Evolutionary conservation across 2,329 filamentous ascomycete species (phyloP), one percentile per base, ranked within the genome.

Genomic region (Aureobasidium sp.): DNA sequence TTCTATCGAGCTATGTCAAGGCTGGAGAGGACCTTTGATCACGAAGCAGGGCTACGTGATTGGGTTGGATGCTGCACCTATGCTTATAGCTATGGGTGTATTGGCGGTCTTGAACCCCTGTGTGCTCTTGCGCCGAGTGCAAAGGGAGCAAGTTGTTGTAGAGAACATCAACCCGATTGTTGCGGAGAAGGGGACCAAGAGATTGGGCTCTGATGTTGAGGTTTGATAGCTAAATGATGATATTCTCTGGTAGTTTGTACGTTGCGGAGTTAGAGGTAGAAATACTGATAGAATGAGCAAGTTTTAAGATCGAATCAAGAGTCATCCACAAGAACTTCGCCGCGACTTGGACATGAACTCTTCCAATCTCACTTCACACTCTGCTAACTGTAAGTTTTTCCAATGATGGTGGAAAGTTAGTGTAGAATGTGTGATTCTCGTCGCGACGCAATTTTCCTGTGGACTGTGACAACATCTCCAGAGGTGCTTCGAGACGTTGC

Each of bases 1-100:
- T 8, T 64, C 60, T 29, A 40, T 64, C 48, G 60, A 64, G 29
- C 16, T 64, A 7, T 64, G 60, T 31, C 60, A 64, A 29, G 60
- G 60, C 8, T 64, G 60, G 60, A 64, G 50, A 8, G 60, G 50
- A 11, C 38, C 38, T 4, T 42, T 64, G 16, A 64, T 64, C 15
- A 64, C 40, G 5, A 15, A 55, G n/a, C 38, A 64, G 18, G 60
- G 48, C 18, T 64, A 64, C 53, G 50, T 64, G 15, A 48, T 64
- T 29, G 60, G 60, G 9, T 18, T 64, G 38, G 60, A 64, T 29
- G 60, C 60, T 5, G 50, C 42, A 20, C 60, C 60, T 2, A 64
- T 64, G 60, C 29, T 64, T 40, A 13, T 64, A 11, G 60, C 60
- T 3, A 64, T 64, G 60, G 60, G 48, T 23, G 27, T 50, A 4